Conservation (phyloP, 371 early-diverging fungal genomes). For the Choanephora cucurbitarum region DNA sequence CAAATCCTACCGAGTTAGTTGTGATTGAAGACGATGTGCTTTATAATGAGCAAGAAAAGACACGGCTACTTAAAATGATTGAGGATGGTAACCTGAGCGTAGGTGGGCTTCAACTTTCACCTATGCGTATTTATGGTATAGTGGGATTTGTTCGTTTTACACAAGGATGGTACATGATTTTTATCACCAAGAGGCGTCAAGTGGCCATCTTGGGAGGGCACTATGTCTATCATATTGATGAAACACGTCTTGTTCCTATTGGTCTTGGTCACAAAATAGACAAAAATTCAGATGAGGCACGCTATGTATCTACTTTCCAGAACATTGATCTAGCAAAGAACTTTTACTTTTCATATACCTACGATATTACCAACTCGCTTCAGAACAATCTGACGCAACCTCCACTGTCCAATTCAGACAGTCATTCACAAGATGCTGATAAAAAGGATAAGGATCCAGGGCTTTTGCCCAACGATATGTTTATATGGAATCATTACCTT, state of each 20-base stretch:
- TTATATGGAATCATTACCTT: conserved; percentile 94
- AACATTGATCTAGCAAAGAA: conserved; percentile 84
- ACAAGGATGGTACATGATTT: conserved; percentile 89
- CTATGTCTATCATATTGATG: conserved; percentile 93
- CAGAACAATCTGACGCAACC: conserved; percentile 83
- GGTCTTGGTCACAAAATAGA: conserved; percentile 69
- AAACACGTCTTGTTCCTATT: conserved; percentile 78
- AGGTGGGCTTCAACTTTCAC: conserved; percentile 76
- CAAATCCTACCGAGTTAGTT: conserved; percentile 54
- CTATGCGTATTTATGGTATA: conserved; percentile 44
- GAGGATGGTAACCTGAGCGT: conserved; percentile 75
- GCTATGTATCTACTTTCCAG: conserved; percentile 79
- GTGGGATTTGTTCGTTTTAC: conserved; percentile 89
- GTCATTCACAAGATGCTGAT: conserved; percentile 4
- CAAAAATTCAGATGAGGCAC: conserved; percentile 77
- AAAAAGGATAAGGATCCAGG: not conserved
- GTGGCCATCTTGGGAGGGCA: conserved; percentile 96
- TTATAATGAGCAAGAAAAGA: conserved; percentile 76
- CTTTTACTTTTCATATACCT: conserved; percentile 93
- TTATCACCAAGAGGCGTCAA: conserved; percentile 86
- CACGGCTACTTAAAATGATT: conserved; percentile 79
- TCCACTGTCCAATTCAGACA: conserved; percentile 18
- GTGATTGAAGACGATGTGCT: conserved; percentile 71
- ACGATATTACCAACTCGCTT: conserved; percentile 89
- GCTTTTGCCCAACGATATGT: conserved; percentile 74